These are phyloP conservation scores for Psilocybe sp. DNA, from an alignment of 768 basidiomycete species.

Conservation along the genomic window DNA sequence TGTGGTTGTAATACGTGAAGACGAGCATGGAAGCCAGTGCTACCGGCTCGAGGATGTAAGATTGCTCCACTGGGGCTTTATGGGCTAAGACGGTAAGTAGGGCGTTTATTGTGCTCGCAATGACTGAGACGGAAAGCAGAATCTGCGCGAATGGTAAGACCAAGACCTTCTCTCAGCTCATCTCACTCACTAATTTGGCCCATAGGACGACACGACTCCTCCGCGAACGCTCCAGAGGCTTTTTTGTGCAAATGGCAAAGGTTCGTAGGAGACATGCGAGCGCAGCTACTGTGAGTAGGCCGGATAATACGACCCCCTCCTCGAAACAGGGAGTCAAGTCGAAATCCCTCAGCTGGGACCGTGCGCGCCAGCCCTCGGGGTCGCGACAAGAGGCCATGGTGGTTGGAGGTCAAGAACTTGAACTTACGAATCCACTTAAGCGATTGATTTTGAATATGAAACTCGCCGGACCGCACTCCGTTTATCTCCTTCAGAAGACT, in stretches of 20 bases:
- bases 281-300: constrained; percentile 45
- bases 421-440: background rate
- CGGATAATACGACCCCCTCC: constrained; percentile 62
- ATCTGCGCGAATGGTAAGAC: constrained; percentile 29
- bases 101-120: constrained; percentile 43
- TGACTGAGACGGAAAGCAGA: constrained; percentile 44
- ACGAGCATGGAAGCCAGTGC: constrained; percentile 44
- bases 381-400: constrained; percentile 49
- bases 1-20: constrained; percentile 69
- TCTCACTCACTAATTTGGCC: constrained; percentile 62
- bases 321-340: constrained; percentile 84
- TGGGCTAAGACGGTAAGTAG: constrained; percentile 32
- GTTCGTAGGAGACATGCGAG: constrained; percentile 38
- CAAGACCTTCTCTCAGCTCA: background rate
- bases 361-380: constrained; percentile 61
- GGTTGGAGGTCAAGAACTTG: background rate
- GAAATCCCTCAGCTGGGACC: constrained; percentile 60
- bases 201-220: constrained; percentile 51
- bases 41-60: constrained; percentile 57
- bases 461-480: background rate
- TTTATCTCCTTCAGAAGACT: no score
- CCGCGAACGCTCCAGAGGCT: constrained; percentile 31
- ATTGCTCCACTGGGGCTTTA: constrained; percentile 43
- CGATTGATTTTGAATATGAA: constrained; percentile 4
- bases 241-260: constrained; percentile 21